Percentiles rank a stretch among this genome's conserved stretches.
These are phyloP conservation scores for Paraphaeosphaeria minitans DNA, from an alignment of 2,329 filamentous ascomycete species.

Conservation along the genomic window DNA sequence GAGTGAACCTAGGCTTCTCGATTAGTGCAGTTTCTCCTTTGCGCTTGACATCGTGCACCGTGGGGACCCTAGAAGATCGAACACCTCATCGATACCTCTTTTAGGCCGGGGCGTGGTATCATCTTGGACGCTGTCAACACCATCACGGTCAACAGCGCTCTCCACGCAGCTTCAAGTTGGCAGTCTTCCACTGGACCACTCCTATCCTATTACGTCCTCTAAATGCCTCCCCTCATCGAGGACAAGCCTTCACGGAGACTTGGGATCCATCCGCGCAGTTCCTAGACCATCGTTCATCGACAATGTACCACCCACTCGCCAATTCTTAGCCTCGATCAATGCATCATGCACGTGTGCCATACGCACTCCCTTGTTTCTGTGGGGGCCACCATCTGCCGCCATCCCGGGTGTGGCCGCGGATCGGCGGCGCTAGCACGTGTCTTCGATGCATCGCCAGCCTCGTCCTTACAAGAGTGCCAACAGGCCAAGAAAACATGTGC, in stretches of 20 bases:
- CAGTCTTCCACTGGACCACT: no score
- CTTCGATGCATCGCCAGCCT: background rate
- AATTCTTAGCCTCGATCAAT: background rate
- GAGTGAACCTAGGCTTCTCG: background rate
- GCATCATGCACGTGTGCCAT: background rate
- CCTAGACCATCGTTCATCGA: background rate
- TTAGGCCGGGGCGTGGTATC: no score
- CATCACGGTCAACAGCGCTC: no score
- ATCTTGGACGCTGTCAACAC: no score
- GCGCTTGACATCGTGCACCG: background rate
- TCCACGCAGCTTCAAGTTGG: no score
- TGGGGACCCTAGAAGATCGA: background rate
- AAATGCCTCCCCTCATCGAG: no score
- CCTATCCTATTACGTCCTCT: no score
- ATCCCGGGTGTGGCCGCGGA: slow-evolving; percentile 1
- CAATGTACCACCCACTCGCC: background rate
- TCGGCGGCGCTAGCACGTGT: background rate
- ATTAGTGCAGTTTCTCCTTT: background rate
- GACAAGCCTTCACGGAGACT: background rate
- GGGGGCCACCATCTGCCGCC: background rate
- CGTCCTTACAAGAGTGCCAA: background rate
- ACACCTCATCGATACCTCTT: background rate
- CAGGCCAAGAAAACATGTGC: background rate
- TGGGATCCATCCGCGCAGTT: background rate
- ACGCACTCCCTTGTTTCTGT: background rate